Conservation (phyloP, 768 basidiomycete genomes). For the Inosperma sp. region DNA sequence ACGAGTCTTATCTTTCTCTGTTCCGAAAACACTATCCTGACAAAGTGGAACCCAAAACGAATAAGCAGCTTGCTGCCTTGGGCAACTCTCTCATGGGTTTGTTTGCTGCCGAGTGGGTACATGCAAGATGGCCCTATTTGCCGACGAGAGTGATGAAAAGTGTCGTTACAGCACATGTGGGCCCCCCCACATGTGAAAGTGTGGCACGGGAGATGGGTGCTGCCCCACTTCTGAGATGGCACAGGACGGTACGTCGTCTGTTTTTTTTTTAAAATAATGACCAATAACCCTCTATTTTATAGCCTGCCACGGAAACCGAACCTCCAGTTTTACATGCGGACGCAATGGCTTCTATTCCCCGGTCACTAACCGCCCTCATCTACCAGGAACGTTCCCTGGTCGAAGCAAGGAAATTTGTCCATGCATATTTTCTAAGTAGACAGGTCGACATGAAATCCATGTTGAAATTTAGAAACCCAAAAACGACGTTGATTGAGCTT, state of each 20-base stretch:
- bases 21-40: slow-evolving; percentile 55
- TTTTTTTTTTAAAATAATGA: slow-evolving; percentile 4
- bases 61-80: slow-evolving; percentile 67
- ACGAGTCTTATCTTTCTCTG: slow-evolving; percentile 59
- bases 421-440: slow-evolving; percentile 83
- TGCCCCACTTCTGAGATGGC: slow-evolving; percentile 74
- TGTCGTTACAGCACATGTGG: slow-evolving; percentile 88
- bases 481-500: slow-evolving; percentile 68
- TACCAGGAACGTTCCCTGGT: slow-evolving; percentile 84
- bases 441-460: slow-evolving; percentile 63
- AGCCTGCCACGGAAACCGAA: slow-evolving; percentile 46
- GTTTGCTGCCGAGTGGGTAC: slow-evolving; percentile 81
- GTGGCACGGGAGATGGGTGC: slow-evolving; percentile 87
- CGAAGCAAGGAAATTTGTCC: slow-evolving; percentile 84
- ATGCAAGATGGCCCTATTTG: slow-evolving; percentile 79
- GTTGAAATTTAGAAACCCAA: slow-evolving; percentile 37
- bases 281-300: neutral
- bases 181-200: slow-evolving; percentile 73
- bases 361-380: slow-evolving; percentile 82
- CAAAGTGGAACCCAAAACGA: slow-evolving; percentile 53
- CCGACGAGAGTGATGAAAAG: slow-evolving; percentile 90
- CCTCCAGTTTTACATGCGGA: slow-evolving; percentile 70
- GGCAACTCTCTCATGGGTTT: slow-evolving; percentile 90
- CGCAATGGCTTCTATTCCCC: slow-evolving; percentile 82
- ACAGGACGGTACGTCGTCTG: slow-evolving; percentile 54